Percentiles rank a stretch among this genome's conserved stretches.
phyloP scores from a whole-genome alignment of 2,329 filamentous ascomycete genomes.

The Aspergillus texensis region DNA sequence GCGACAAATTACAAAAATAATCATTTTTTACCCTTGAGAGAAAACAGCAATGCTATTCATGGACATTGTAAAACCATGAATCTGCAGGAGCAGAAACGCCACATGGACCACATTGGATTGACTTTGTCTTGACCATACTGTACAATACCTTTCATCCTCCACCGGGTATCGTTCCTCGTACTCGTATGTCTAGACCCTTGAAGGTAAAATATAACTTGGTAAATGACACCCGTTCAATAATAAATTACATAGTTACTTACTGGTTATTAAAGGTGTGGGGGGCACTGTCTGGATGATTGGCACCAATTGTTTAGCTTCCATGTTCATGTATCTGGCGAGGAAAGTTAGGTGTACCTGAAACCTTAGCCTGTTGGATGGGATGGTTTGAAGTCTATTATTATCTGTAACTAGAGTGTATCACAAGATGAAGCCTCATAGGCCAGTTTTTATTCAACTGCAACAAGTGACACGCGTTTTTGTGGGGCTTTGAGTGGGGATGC shows the following conservation, averaged over 20 bases:
- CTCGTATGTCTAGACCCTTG: constrained; percentile 1
- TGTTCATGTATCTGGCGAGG: background rate
- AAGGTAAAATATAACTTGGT: background rate
- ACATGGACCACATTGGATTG: background rate
- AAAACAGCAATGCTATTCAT: background rate
- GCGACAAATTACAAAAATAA: background rate
- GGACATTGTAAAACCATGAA: background rate
- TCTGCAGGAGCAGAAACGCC: background rate
- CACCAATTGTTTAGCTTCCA: constrained; percentile 1
- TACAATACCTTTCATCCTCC: background rate
- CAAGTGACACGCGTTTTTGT: constrained; percentile 41
- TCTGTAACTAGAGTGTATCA: constrained; percentile 6
- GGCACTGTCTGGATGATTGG: background rate
- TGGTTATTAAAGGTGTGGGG: background rate
- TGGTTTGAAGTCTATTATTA: constrained; percentile 9
- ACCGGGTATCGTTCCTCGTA: background rate
- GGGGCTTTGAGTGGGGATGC: constrained; percentile 6
- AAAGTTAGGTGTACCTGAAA: constrained; percentile 9
- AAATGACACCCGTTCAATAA: background rate
- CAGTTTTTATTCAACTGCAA: constrained; percentile 8
- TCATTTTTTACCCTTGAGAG: background rate
- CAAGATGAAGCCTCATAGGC: constrained; percentile 6
- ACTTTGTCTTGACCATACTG: background rate
- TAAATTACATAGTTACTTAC: background rate
- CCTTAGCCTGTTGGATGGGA: constrained; percentile 7